Evolutionary conservation across 192 early-diverging fungal species (phyloP).

Genomic region (Endogone sp.): DNA sequence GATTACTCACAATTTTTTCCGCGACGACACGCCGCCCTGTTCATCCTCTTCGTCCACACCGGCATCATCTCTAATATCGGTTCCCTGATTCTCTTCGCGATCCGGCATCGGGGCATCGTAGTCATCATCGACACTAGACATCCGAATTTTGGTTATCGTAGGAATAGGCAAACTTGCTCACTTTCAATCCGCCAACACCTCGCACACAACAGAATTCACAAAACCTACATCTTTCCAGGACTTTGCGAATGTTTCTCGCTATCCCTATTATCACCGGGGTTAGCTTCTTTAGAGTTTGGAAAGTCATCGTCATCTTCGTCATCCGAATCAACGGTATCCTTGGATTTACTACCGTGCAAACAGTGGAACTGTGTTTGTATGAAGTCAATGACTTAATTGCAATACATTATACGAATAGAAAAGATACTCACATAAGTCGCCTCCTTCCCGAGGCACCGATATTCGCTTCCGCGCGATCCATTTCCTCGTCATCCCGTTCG

Average conservation of each 20-base stretch:
- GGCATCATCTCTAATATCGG: neutral
- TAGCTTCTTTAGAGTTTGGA: neutral
- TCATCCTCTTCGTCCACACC: neutral
- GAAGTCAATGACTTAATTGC: too few species aligned
- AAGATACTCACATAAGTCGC: neutral
- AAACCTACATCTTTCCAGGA: too few species aligned
- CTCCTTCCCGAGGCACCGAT: neutral
- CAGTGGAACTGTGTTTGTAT: too few species aligned
- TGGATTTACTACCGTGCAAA: neutral
- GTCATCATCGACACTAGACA: neutral
- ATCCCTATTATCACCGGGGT: neutral
- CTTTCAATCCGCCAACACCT: too few species aligned
- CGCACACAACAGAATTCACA: too few species aligned
- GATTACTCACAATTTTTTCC: neutral
- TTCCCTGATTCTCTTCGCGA: neutral
- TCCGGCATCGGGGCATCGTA: neutral
- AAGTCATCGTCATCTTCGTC: neutral
- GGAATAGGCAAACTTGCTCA: too few species aligned
- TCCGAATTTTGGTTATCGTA: too few species aligned
- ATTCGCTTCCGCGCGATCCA: neutral
- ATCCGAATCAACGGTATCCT: neutral
- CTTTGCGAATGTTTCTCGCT: too few species aligned
- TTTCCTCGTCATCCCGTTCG: neutral
- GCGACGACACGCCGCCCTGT: neutral
- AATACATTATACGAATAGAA: too few species aligned